Percentiles rank a stretch among this genome's conserved stretches.
These are phyloP conservation scores for Lactarius sp. DNA, from an alignment of 768 basidiomycete genomes.

Conservation along the genomic window DNA sequence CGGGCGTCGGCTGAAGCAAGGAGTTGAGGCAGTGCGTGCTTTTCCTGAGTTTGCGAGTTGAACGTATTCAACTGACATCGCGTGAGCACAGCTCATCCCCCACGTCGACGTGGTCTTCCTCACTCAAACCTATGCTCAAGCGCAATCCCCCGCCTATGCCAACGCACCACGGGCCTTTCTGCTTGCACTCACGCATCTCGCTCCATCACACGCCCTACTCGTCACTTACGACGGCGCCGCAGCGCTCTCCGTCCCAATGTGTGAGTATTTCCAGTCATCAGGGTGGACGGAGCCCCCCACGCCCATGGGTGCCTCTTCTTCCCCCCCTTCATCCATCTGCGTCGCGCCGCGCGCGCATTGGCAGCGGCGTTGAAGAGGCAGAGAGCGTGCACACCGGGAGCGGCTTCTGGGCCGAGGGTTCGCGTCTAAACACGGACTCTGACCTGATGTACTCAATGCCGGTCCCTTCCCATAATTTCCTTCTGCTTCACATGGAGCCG, in stretches of 20 bases:
- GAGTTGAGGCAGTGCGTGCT: slow-evolving; percentile 67
- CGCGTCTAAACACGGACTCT: too few species aligned
- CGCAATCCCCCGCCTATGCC: slow-evolving; percentile 53
- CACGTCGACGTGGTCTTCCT: slow-evolving; percentile 82
- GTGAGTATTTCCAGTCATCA: slow-evolving; percentile 82
- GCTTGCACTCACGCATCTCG: slow-evolving; percentile 63
- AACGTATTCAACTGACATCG: background rate
- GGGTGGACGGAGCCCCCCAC: slow-evolving; percentile 63
- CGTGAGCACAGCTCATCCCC: slow-evolving; percentile 57
- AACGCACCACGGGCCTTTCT: slow-evolving; percentile 71
- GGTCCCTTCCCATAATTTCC: too few species aligned
- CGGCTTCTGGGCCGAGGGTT: slow-evolving; percentile 44
- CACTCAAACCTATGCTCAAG: slow-evolving; percentile 63
- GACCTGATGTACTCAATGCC: too few species aligned
- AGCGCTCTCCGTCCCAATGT: slow-evolving; percentile 72
- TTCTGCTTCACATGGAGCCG: too few species aligned
- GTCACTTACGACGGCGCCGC: slow-evolving; percentile 79
- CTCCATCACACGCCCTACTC: slow-evolving; percentile 71
- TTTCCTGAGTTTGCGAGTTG: background rate
- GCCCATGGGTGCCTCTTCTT: slow-evolving; percentile 25
- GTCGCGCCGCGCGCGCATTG: slow-evolving; percentile 1
- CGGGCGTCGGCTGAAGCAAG: slow-evolving; percentile 69
- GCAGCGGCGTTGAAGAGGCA: slow-evolving; percentile 29
- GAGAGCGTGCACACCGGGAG: slow-evolving; percentile 61
- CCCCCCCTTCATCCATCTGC: slow-evolving; percentile 24